Conservation (phyloP, 208 protist species). For the Leishmania aethiopica region DNA sequence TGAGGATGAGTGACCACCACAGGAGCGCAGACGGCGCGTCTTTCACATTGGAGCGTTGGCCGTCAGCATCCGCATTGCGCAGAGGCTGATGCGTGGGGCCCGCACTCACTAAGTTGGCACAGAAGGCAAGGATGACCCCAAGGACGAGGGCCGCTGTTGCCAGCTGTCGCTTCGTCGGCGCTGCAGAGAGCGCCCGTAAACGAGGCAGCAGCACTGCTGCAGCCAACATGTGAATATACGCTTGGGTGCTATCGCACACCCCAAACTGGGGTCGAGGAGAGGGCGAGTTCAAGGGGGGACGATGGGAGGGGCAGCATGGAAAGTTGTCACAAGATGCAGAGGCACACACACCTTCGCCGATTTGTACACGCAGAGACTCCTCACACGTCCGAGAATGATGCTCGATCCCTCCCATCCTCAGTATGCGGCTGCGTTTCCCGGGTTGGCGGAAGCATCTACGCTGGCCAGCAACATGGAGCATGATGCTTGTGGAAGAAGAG, state of each 20-base stretch:
- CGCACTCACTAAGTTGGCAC: neutral
- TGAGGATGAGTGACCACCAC: constrained; percentile 9
- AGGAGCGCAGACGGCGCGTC: neutral
- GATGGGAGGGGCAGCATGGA: neutral
- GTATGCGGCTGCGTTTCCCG: neutral
- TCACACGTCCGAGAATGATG: neutral
- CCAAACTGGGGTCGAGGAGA: neutral
- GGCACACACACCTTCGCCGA: neutral
- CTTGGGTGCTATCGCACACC: neutral
- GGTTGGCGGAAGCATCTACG: neutral
- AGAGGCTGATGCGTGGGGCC: neutral
- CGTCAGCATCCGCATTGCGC: neutral
- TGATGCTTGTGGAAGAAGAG: neutral
- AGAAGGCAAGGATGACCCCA: neutral
- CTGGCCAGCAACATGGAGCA: neutral
- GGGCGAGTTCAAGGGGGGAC: neutral
- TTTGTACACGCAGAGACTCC: neutral
- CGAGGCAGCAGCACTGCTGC: neutral
- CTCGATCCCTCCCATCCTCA: neutral
- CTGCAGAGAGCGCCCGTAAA: neutral
- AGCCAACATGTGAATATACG: neutral
- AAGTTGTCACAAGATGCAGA: neutral
- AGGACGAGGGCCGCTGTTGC: neutral
- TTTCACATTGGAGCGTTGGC: neutral
- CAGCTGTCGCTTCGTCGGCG: neutral